A percentile compares a stretch with the other conserved stretches of the same genome.
These are phyloP conservation scores for Yamadazyma akitaensis DNA, from an alignment of 805 yeast species.

Conservation along the genomic window DNA sequence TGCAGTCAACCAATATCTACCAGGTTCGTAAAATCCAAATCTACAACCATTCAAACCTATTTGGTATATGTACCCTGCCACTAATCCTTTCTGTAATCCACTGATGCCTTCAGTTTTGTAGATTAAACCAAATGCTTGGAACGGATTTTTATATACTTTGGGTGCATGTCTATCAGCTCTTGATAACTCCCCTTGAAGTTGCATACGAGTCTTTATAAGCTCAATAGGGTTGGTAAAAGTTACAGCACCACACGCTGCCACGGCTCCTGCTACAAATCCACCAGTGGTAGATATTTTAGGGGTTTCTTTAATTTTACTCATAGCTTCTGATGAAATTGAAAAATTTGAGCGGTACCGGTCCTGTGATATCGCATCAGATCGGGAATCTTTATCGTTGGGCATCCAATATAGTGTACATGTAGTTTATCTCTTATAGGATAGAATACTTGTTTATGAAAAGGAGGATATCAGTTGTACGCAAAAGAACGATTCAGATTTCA, in stretches of 20 bases:
- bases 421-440: too few relatives aligned
- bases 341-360: conserved; percentile 3
- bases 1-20: conserved; percentile 57
- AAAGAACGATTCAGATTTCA: too few relatives aligned
- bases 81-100: conserved; percentile 86
- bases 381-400: not conserved
- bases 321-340: not conserved
- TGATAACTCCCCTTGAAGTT: conserved; percentile 87
- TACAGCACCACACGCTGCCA: conserved; percentile 97
- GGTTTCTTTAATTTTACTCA: conserved; percentile 11
- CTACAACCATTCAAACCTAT: conserved; percentile 91
- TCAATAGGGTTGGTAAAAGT: conserved; percentile 96
- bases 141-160: conserved; percentile 68
- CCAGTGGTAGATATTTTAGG: conserved; percentile 59
- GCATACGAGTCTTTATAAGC: conserved; percentile 93
- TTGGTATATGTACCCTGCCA: conserved; percentile 88
- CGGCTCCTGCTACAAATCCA: conserved; percentile 85
- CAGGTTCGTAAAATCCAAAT: conserved; percentile 91
- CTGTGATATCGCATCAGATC: conserved; percentile 3
- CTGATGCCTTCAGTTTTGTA: conserved; percentile 77
- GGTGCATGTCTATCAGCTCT: conserved; percentile 49
- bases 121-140: conserved; percentile 77
- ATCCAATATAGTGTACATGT: too few relatives aligned
- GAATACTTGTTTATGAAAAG: too few relatives aligned
- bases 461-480: too few relatives aligned